phyloP scores from a whole-genome alignment of 78 protist species.

The Dictyostelium capitatum region DNA sequence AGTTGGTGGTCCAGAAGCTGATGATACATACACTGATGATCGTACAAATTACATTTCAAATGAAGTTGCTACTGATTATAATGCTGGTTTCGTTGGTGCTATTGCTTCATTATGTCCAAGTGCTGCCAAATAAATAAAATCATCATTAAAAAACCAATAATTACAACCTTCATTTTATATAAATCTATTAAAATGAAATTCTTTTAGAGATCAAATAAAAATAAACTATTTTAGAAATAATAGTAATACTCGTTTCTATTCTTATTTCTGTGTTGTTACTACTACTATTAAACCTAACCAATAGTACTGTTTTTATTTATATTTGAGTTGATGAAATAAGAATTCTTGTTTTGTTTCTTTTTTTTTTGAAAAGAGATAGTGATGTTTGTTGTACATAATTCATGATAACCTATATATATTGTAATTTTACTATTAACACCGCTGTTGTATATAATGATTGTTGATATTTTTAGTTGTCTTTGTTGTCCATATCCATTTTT shows the following conservation, averaged over 20 bases:
- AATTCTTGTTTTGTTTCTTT: background rate
- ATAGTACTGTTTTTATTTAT: background rate
- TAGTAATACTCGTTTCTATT: too few relatives aligned
- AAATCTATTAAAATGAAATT: too few relatives aligned
- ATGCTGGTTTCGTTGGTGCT: conserved; percentile 83
- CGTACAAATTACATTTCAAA: conserved; percentile 61
- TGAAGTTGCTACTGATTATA: conserved; percentile 83
- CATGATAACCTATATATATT: too few relatives aligned
- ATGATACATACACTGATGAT: conserved; percentile 64
- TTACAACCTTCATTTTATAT: too few relatives aligned
- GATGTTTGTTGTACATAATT: too few relatives aligned
- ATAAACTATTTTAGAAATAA: too few relatives aligned
- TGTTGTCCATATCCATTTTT: conserved; percentile 12
- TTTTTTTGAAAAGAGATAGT: background rate
- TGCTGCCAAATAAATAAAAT: too few relatives aligned
- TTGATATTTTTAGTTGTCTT: background rate
- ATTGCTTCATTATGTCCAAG: conserved; percentile 5
- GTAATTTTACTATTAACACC: too few relatives aligned
- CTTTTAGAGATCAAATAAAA: too few relatives aligned
- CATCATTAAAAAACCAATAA: too few relatives aligned
- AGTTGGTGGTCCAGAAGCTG: conserved; percentile 81
- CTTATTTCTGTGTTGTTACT: conserved; percentile 5
- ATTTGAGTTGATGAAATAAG: background rate
- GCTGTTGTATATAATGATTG: too few relatives aligned
- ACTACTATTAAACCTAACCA: background rate